A percentile compares a stretch with the other conserved stretches of the same genome.
Conservation (phyloP, 2,329 filamentous ascomycete species). For the Penicillium sclerotiorum region DNA sequence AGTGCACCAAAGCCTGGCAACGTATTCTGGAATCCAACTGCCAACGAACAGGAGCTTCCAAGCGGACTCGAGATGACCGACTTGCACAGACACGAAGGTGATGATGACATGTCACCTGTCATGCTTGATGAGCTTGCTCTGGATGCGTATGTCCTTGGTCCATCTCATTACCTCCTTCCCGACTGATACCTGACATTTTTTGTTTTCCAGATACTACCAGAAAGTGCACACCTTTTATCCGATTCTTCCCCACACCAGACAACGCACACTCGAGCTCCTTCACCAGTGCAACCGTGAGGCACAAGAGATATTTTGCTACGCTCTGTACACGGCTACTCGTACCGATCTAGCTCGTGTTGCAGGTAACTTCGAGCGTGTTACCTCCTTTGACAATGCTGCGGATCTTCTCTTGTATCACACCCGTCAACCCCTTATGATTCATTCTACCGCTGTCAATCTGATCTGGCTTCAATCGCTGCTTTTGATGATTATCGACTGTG, state of each 20-base stretch:
- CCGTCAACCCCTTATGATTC: constrained; percentile 39
- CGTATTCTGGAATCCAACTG: constrained; percentile 42
- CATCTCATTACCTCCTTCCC: background rate
- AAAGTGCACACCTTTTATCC: constrained; percentile 45
- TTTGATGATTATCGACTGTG: constrained; percentile 47
- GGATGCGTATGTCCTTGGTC: constrained; percentile 37
- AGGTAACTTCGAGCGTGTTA: constrained; percentile 37
- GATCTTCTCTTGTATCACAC: constrained; percentile 43
- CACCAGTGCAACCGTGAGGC: constrained; percentile 43
- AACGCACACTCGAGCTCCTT: constrained; percentile 40
- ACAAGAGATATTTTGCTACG: constrained; percentile 46
- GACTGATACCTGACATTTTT: too few species aligned
- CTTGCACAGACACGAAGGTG: constrained; percentile 33
- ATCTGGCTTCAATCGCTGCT: constrained; percentile 46
- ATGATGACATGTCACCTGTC: constrained; percentile 39
- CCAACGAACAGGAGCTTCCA: constrained; percentile 36
- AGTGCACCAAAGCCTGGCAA: constrained; percentile 38
- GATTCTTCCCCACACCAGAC: constrained; percentile 44
- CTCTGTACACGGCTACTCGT: constrained; percentile 43
- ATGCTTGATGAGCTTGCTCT: constrained; percentile 43
- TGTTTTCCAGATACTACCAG: constrained; percentile 47
- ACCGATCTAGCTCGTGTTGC: constrained; percentile 39
- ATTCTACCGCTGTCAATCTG: constrained; percentile 40
- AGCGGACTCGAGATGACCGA: constrained; percentile 36
- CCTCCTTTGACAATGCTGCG: constrained; percentile 44